Evolutionary conservation across 495 filamentous ascomycete genomes (phyloP).

Genomic region (Daldinia bambusicola): DNA sequence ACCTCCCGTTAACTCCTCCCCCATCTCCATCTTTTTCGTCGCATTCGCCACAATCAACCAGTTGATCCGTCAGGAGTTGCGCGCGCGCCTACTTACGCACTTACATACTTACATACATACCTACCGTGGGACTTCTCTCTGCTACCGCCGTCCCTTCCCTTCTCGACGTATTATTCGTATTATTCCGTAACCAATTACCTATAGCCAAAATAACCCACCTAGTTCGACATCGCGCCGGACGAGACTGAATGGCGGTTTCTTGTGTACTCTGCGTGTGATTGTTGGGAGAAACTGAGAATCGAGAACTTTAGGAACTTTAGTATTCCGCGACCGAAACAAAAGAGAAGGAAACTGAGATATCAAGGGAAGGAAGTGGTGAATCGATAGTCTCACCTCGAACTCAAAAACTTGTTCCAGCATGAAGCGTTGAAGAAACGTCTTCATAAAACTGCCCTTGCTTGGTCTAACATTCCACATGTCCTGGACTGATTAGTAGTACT

Average conservation of each 20-base stretch:
- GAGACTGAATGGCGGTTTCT: slow-evolving; percentile 37
- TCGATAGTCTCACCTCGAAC: slow-evolving; percentile 34
- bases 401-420: slow-evolving; percentile 31
- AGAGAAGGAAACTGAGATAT: neutral
- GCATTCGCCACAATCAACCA: slow-evolving; percentile 40
- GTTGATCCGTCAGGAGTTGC: slow-evolving; percentile 41
- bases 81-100: slow-evolving; percentile 28
- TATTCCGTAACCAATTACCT: neutral
- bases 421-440: slow-evolving; percentile 46
- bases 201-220: slow-evolving; percentile 18
- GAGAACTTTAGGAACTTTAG: neutral
- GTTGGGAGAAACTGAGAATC: slow-evolving; percentile 3
- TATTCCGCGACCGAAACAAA: neutral
- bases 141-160: slow-evolving; percentile 15
- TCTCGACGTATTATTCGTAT: slow-evolving; percentile 14
- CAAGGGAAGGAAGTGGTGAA: slow-evolving; percentile 32
- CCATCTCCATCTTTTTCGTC: slow-evolving; percentile 29
- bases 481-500: slow-evolving; percentile 35
- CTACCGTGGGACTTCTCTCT: slow-evolving; percentile 7
- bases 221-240: slow-evolving; percentile 23
- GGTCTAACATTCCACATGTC: slow-evolving; percentile 47
- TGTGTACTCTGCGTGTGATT: slow-evolving; percentile 28
- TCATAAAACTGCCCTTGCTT: slow-evolving; percentile 45
- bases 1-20: slow-evolving; percentile 31
- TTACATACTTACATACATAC: slow-evolving; percentile 25